Percentiles rank a stretch among this genome's conserved stretches.
Evolutionary conservation across 2,329 filamentous ascomycete species (phyloP).

Genomic region (Penicillium sp.): DNA sequence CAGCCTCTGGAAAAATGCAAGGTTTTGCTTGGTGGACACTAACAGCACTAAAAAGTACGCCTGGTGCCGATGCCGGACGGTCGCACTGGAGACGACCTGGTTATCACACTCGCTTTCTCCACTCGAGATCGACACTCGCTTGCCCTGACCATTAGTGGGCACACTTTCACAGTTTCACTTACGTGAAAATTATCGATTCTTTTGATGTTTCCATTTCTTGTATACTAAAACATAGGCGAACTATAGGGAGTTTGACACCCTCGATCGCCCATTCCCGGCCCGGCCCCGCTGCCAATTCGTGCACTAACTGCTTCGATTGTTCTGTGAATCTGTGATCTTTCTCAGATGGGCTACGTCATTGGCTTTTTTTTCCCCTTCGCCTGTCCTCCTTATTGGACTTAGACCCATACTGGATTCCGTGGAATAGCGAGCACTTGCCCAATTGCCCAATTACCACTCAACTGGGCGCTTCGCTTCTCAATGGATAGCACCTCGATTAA

Average conservation of each 20-base stretch:
- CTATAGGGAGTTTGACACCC: not conserved
- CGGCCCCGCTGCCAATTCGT: not conserved
- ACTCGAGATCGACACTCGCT: constrained; percentile 1
- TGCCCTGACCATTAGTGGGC: not conserved
- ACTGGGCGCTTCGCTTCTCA: no score
- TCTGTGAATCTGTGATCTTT: not conserved
- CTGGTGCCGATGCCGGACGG: constrained; percentile 3
- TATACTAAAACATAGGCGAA: not conserved
- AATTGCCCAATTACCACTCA: not conserved
- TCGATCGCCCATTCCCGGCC: not conserved
- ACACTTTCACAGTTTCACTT: not conserved
- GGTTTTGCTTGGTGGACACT: not conserved
- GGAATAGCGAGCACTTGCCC: not conserved
- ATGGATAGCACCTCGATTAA: no score
- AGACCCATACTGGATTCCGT: not conserved
- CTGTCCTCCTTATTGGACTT: not conserved
- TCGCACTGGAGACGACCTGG: not conserved
- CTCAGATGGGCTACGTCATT: not conserved
- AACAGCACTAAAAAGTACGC: not conserved
- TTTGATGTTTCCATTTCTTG: not conserved
- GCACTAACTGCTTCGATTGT: not conserved
- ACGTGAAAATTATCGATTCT: not conserved
- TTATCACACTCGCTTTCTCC: not conserved
- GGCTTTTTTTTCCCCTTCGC: not conserved
- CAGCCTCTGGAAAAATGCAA: not conserved